Evolutionary conservation across 2,329 filamentous ascomycete genomes (phyloP), one percentile per base, ranked within the genome.

Genomic region (Aspergillus hiratsukae): DNA sequence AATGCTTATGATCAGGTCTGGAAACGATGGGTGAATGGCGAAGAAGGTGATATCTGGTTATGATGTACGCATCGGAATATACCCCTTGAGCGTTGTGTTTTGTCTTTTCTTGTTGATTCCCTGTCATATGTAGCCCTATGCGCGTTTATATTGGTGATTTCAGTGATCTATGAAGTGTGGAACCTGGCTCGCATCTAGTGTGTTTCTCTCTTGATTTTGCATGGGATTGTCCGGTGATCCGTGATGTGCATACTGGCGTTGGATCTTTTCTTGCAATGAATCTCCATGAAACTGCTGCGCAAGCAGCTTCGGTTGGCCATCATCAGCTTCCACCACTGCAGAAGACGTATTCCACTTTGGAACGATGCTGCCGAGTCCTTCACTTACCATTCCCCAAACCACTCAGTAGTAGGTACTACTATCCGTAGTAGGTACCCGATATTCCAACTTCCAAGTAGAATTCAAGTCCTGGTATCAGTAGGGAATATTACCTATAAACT

Each of bases 1-100:
- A 81, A 84, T 59, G 92, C 91, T 11, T 99, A 97, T 72, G 87
- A 89, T 62, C 84, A 89, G 70, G 91, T 92, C 19, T 99, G 94
- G 94, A 81, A 81, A 65, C 83, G 85, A 69, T 99, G 94, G 93
- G 91, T 92, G 41, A 80, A 78, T 43, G 92, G 91, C 11, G 84
- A 91, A 73, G 87, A 89, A n/a, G 92, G 93, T 8, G 94, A 99
- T 78, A 96, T 99, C 63, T 94, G 91, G 81, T 81, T 99, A 70
- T 80, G 69, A 72, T 67, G 59, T 65, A 61, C 64, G 64, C 65
- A 64, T 66, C 64, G 66, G 66, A 64, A 61, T 68, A 71, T 70
- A 71, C 69, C 69, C 69, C 64, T 65, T 72, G 64, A 72, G 69
- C 68, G 68, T 64, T 67, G 59, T 62, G 61, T 62, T 62, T 61